Evolutionary conservation across 805 yeast genomes (phyloP), one percentile per base, ranked within the genome.

Genomic region (Nakazawaea molendinolei): DNA sequence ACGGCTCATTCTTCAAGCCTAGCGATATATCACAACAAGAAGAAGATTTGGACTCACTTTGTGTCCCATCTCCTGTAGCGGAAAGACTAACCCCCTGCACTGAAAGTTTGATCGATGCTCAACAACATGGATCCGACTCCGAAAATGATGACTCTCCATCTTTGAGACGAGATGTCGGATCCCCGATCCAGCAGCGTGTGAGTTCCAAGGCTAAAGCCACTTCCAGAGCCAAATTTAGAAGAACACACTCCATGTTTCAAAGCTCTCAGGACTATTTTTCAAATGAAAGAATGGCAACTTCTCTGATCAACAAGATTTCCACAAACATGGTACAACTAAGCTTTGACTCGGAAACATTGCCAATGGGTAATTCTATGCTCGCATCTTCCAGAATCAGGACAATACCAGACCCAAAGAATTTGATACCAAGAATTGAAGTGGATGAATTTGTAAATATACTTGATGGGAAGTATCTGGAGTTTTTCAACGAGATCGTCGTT

Each of bases 231-330:
- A 69, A 65, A 52, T 67, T 70, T 40, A 61, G 86, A 35, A 65
- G 86, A 34, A 76, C 79, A 14, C 84, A 77, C 47, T 76, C 84
- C 32, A 75, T 80, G 84, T 78, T 71, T 54, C 78, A 77, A 44
- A 61, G n/a, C 19, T 33, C 40, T 5, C 33, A 40, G 25, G 43
- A 31, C 22, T 35, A 35, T 15, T 21, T 29, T 12, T 7, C 28
- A 4, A 30, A 31, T 21, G 39, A 35, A n/a, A 23, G 32, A n/a
- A 26, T 16, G 16, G 33, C 39, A 4, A 30, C 39, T 6, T 35
- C 39, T 12, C 39, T 35, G 39, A 35, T 35, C 20, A 35, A 35
- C 28, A 35, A 30, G 31, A 35, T 35, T 22, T 35, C 39, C 5
- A 29, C 30, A 6, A 35, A 35, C 16, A 35, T 35, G 39, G 30